These are phyloP conservation scores for Xylaria sp. DNA, from an alignment of 2,329 filamentous ascomycete genomes.

Conservation along the genomic window DNA sequence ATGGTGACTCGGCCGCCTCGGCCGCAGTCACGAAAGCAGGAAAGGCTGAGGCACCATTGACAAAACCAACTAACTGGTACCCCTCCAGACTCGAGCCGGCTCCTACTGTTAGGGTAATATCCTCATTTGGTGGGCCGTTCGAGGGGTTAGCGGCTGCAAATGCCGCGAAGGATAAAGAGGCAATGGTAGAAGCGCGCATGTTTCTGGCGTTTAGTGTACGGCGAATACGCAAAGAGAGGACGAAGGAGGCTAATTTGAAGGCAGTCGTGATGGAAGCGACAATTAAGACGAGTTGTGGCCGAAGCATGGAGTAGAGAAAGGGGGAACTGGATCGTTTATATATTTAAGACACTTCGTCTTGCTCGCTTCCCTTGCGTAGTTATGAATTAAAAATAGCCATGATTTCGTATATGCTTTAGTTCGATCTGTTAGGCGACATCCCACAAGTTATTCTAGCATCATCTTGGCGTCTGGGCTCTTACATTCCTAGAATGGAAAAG, in stretches of 20 bases:
- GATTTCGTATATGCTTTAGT: too few relatives aligned
- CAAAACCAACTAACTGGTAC: slow-evolving; percentile 14
- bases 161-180: slow-evolving; percentile 6
- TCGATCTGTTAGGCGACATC: too few relatives aligned
- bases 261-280: too few relatives aligned
- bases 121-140: slow-evolving; percentile 6
- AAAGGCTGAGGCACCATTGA: background rate
- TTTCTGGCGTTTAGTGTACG: background rate
- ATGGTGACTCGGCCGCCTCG: background rate
- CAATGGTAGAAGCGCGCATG: slow-evolving; percentile 10
- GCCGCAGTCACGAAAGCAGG: slow-evolving; percentile 7
- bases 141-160: slow-evolving; percentile 3
- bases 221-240: background rate
- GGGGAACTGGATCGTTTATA: too few relatives aligned
- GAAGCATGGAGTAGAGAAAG: background rate
- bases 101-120: slow-evolving; percentile 15
- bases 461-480: too few relatives aligned
- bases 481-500: too few relatives aligned
- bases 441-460: too few relatives aligned
- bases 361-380: too few relatives aligned
- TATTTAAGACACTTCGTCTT: too few relatives aligned
- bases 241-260: too few relatives aligned
- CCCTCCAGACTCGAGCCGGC: slow-evolving; percentile 16
- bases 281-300: background rate
- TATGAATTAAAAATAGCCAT: too few relatives aligned